Evolutionary conservation across 2,329 filamentous ascomycete species (phyloP), one percentile per base, ranked within the genome.

Genomic region (Colletotrichum tofieldiae): DNA sequence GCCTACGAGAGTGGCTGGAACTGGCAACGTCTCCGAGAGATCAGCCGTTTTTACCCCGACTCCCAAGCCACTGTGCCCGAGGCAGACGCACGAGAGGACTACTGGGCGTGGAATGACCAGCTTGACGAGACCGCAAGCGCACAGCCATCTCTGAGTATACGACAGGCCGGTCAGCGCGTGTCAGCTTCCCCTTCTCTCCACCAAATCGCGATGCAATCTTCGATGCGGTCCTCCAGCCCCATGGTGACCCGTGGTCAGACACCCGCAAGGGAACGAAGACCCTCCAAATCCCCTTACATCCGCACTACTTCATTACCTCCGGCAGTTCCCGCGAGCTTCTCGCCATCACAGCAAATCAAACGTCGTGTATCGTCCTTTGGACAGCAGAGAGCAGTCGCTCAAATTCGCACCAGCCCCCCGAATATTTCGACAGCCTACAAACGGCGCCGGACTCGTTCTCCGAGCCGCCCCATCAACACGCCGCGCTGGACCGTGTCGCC

Each of bases 1-100:
- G 84, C 87, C 6, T 86, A 88, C 47, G 85, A 87, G 54, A 78
- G 83, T 12, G 86, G 86, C 6, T 95, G 92, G 92, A 91, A 89
- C 1, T 96, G 93, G 93, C 90, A 91, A 75, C 87, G 87, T 56
- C 80, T 95, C 12, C 88, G 90, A 43, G 87, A 91, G 75, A 83
- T 94, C 32, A 90, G 88, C 60, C 86, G 89, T 6, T 84, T 89
- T 26, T 87, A 88, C 73, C 82, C 84, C 1, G 86, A 90, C 67
- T 65, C 61, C 26, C 71, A 71, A 29, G 47, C 62, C 35, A 62
- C 58, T 26, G 87, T 89, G 0, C 87, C 87, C 8, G 91, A 92
- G 79, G 88, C 88, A 4, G 90, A 92, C 77, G 89, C 88, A 1
- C 83, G 87, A 71, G 91, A 93, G 77, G 82, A 89, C 23, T 93